These are phyloP conservation scores for Cordyceps fumosorosea DNA, from an alignment of 2,329 filamentous ascomycete species.

Conservation along the genomic window DNA sequence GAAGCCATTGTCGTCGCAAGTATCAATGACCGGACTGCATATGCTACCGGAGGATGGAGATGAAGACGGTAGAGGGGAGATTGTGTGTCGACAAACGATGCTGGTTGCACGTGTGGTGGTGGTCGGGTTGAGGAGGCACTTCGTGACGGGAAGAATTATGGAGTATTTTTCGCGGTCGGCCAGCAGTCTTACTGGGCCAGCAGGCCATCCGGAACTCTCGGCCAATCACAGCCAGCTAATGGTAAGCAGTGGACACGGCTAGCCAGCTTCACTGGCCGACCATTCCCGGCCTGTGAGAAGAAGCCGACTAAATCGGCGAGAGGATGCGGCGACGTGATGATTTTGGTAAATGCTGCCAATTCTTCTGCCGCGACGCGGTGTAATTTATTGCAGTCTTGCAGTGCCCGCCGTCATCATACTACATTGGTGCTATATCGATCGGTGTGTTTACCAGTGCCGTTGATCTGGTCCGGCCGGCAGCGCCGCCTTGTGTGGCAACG, in stretches of 20 bases:
- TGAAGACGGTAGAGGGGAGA: slow-evolving; percentile 9
- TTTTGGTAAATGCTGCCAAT: neutral
- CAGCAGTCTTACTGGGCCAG: neutral
- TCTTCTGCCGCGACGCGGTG: no score
- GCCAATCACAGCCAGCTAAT: slow-evolving; percentile 7
- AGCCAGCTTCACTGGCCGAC: slow-evolving; percentile 5
- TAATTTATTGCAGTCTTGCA: neutral
- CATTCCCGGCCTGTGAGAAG: slow-evolving; percentile 2
- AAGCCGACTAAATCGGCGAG: neutral
- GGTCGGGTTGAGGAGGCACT: neutral
- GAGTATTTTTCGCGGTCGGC: neutral
- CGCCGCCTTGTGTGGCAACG: no score
- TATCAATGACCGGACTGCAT: slow-evolving; percentile 27
- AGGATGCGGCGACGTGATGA: neutral
- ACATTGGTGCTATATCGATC: neutral
- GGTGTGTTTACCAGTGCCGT: neutral
- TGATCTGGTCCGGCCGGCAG: neutral
- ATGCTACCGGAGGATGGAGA: slow-evolving; percentile 16
- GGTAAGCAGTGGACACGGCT: slow-evolving; percentile 5
- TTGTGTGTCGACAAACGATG: slow-evolving; percentile 3
- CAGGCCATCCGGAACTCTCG: neutral
- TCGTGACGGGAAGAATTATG: slow-evolving; percentile 12
- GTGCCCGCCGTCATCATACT: neutral
- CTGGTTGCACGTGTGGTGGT: slow-evolving; percentile 7
- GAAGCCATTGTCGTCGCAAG: slow-evolving; percentile 46